These are phyloP conservation scores for Rhynchosporium secalis DNA, from an alignment of 2,329 filamentous ascomycete genomes.

Conservation along the genomic window DNA sequence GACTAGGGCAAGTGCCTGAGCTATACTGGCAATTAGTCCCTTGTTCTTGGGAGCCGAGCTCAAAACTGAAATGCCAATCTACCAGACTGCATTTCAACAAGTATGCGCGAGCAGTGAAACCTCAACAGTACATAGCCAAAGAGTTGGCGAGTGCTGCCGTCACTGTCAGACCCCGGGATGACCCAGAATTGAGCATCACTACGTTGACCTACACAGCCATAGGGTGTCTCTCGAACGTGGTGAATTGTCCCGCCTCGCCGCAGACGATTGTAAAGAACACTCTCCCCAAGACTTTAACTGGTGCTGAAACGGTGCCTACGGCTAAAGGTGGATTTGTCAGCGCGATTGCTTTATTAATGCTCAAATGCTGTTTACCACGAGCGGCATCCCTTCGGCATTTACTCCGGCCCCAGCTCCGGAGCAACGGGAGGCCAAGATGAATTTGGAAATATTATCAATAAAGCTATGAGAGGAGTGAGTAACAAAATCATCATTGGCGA, in stretches of 20 bases:
- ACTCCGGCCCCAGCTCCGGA: slow-evolving; percentile 41
- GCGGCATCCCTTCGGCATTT: slow-evolving; percentile 49
- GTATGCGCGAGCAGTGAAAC: slow-evolving; percentile 43
- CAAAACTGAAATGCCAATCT: slow-evolving; percentile 50
- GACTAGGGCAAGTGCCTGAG: slow-evolving; percentile 56
- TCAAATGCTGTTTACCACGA: slow-evolving; percentile 42
- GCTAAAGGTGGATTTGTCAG: slow-evolving; percentile 39
- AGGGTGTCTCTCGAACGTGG: slow-evolving; percentile 46
- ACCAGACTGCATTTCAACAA: slow-evolving; percentile 51
- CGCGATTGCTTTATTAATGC: slow-evolving; percentile 45
- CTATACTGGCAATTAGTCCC: slow-evolving; percentile 46
- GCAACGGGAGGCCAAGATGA: neutral
- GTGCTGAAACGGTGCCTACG: slow-evolving; percentile 44
- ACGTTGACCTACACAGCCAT: slow-evolving; percentile 47
- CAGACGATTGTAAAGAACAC: slow-evolving; percentile 47
- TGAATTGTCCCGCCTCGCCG: slow-evolving; percentile 52
- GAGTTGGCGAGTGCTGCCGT: neutral
- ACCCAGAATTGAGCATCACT: slow-evolving; percentile 44
- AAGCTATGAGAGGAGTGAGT: slow-evolving; percentile 41
- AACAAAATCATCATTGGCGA: slow-evolving; percentile 51
- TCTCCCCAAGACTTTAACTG: slow-evolving; percentile 44
- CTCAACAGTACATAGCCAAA: slow-evolving; percentile 24
- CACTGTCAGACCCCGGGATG: slow-evolving; percentile 25
- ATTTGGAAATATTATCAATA: slow-evolving; percentile 28
- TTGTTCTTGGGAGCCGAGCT: slow-evolving; percentile 53